Evolutionary conservation across 805 yeast genomes (phyloP), one percentile per base, ranked within the genome.

Genomic region (Candida odintsovae): DNA sequence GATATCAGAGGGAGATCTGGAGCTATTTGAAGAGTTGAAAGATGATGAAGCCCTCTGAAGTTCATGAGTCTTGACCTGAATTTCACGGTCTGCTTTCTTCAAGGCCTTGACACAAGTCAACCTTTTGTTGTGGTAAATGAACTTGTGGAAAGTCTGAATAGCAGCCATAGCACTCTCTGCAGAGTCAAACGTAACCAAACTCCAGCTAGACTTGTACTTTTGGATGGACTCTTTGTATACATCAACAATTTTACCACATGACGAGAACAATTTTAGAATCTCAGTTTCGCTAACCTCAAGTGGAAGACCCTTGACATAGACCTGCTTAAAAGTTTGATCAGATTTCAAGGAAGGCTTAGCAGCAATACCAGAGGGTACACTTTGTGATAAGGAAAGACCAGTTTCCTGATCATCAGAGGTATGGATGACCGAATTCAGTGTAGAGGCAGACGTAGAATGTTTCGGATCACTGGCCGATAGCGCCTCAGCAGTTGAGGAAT

Each of bases 221-320:
- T 61, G 63, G 16, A 64, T 59, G 15, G 62, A 57, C 2, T 88
- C 87, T 55, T 82, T 65, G 44, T 73, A 78, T 12, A 78, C 68
- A 1, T 76, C 69, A 20, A 72, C 76, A 29, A 85, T 70, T 4
- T 65, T 64, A 28, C 83, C 81, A 54, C 70, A 77, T 31, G 65
- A 51, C 8, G 64, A 52, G 54, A 85, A 79, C 37, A 77, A 62
- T 19, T 62, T 55, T 3, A 67, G 46, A 31, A 84, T 61, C 22
- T 66, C 68, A n/a, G 62, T 64, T 49, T 69, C 71, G 20, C 72
- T 57, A 5, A 63, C 60, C 15, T 63, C 57, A 11, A 64, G 43
- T 2, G 80, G 77, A 39, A 79, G 63, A 42, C 77, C 74, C 51
- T 69, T 72, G 21, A 80, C 71, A 49, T 80, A 77, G 40, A 84